These are phyloP conservation scores for Helenozyma baotianmanensis DNA, from an alignment of 805 yeast species.

Conservation along the genomic window DNA sequence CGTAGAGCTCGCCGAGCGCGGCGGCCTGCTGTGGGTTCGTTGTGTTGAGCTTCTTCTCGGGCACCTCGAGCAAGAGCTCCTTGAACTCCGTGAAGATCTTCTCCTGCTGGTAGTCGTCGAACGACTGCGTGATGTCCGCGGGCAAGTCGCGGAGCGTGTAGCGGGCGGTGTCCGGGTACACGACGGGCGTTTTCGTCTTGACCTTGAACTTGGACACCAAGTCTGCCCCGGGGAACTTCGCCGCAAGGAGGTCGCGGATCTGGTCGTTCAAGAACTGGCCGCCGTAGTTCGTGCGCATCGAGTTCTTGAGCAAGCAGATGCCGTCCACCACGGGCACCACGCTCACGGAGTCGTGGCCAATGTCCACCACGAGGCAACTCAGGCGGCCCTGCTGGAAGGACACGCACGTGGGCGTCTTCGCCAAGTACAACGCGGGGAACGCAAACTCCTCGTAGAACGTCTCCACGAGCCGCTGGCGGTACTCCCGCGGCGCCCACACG, in stretches of 20 bases:
- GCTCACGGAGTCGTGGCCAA: conserved; percentile 74
- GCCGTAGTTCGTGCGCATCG: conserved; percentile 66
- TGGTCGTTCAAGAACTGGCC: conserved; percentile 64
- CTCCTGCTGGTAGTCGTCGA: conserved; percentile 51
- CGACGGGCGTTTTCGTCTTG: conserved; percentile 37
- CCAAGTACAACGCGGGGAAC: conserved; percentile 77
- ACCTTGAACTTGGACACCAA: conserved; percentile 43
- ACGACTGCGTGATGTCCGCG: conserved; percentile 41
- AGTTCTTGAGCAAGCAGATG: conserved; percentile 64
- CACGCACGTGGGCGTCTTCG: conserved; percentile 80
- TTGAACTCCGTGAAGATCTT: conserved; percentile 68
- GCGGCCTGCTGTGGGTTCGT: conserved; percentile 18
- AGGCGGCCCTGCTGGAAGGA: conserved; percentile 88
- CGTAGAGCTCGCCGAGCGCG: conserved; percentile 23
- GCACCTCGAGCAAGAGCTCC: conserved; percentile 60
- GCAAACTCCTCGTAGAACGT: conserved; percentile 61
- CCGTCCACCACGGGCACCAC: conserved; percentile 85
- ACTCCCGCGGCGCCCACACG: conserved; percentile 68
- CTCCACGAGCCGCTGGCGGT: conserved; percentile 69
- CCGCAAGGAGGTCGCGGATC: conserved; percentile 37
- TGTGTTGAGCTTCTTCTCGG: conserved; percentile 30
- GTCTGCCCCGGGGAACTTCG: conserved; percentile 25
- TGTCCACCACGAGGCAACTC: conserved; percentile 77
- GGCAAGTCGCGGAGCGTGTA: conserved; percentile 20
- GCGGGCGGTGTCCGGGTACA: conserved; percentile 28